A percentile compares a stretch with the other conserved stretches of the same genome.
Conservation (phyloP, 495 filamentous ascomycete genomes). For the Lichenothelia convexa region DNA sequence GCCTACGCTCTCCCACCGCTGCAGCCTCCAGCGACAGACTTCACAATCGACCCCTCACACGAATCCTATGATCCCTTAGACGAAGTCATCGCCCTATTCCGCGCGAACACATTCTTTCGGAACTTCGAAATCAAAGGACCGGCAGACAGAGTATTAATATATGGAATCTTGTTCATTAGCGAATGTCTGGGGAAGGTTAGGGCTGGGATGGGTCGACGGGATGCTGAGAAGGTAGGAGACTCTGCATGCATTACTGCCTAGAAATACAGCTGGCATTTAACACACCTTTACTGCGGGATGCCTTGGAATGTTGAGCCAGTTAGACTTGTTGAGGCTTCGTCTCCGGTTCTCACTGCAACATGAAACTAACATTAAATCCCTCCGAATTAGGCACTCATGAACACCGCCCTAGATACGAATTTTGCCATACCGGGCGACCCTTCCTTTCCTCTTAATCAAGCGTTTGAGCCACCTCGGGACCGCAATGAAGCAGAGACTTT, state of each 20-base stretch:
- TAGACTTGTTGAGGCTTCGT: too few species aligned
- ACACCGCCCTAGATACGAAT: constrained; percentile 61
- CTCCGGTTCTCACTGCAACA: too few species aligned
- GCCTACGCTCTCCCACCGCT: constrained; percentile 69
- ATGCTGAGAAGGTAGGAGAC: constrained; percentile 22
- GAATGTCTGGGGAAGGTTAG: constrained; percentile 77
- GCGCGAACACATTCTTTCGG: constrained; percentile 95
- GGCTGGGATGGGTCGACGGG: constrained; percentile 40
- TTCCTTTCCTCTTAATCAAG: constrained; percentile 79
- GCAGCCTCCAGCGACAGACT: constrained; percentile 43
- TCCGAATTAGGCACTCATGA: constrained; percentile 44
- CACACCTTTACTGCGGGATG: too few species aligned
- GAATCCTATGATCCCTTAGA: constrained; percentile 90
- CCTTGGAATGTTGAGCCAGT: too few species aligned
- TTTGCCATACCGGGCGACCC: constrained; percentile 94
- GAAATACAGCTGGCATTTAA: constrained; percentile 33
- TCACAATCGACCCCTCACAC: constrained; percentile 61
- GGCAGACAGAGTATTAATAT: constrained; percentile 85
- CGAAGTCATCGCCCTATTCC: constrained; percentile 81
- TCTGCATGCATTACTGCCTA: too few species aligned
- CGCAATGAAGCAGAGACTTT: constrained; percentile 77
- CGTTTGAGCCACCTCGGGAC: constrained; percentile 61
- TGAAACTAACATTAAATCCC: too few species aligned
- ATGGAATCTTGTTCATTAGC: constrained; percentile 84
- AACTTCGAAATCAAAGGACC: constrained; percentile 99